Conservation (phyloP, 2,329 filamentous ascomycete genomes). For the Cryphonectria carpinicola region DNA sequence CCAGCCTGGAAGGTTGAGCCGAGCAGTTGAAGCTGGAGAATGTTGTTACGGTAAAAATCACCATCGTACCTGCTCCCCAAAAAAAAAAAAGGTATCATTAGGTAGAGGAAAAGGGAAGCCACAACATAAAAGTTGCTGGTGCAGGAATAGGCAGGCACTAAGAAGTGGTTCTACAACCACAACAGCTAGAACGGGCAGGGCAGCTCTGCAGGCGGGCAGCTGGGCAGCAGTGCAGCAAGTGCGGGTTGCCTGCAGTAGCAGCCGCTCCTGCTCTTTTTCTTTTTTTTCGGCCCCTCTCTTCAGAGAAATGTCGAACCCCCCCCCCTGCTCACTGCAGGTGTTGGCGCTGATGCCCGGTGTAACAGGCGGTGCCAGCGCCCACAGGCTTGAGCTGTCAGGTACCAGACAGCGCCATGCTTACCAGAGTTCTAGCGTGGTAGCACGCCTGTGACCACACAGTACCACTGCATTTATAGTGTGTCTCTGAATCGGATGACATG, state of each 20-base stretch:
- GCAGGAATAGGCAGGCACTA: not conserved
- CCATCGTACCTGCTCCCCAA: not conserved
- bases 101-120: not conserved
- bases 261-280: too few relatives aligned
- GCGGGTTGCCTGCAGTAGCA: too few relatives aligned
- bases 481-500: not conserved
- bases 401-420: not conserved
- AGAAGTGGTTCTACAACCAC: not conserved
- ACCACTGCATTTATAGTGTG: not conserved
- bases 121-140: not conserved
- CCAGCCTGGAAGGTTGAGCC: not conserved
- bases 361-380: not conserved
- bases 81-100: not conserved
- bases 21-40: not conserved
- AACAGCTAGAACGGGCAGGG: not conserved
- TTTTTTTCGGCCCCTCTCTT: not conserved
- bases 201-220: not conserved
- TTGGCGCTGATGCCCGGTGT: not conserved
- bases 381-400: slow-evolving; percentile 3
- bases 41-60: not conserved
- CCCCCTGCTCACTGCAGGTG: not conserved
- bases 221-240: slow-evolving; percentile 1
- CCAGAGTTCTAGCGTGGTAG: not conserved
- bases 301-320: not conserved
- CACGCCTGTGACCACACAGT: not conserved